These are phyloP conservation scores for Oehlia diaphana DNA, from an alignment of 192 early-diverging fungal genomes.

Conservation along the genomic window DNA sequence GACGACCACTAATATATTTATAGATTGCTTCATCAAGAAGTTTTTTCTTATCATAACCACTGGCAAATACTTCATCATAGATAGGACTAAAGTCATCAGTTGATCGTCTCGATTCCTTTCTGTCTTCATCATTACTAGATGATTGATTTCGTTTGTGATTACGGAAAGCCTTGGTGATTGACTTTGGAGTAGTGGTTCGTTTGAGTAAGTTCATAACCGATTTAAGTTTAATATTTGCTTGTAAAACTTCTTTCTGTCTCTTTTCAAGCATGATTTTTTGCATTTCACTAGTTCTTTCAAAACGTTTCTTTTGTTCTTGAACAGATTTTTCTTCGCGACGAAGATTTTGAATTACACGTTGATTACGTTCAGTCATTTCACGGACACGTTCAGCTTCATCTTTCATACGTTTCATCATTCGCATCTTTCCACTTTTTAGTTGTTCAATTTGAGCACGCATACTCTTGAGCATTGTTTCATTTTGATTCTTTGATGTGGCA, in stretches of 20 bases:
- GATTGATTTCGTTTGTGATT: constrained; percentile 15
- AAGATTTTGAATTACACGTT: constrained; percentile 59
- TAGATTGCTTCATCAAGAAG: constrained; percentile 54
- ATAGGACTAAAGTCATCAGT: constrained; percentile 2
- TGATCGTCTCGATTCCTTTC: constrained; percentile 28
- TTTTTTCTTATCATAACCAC: constrained; percentile 42
- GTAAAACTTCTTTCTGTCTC: constrained; percentile 35
- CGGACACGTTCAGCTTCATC: constrained; percentile 41
- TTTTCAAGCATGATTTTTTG: constrained; percentile 61
- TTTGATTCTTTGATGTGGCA: constrained; percentile 48
- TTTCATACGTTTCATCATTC: constrained; percentile 74
- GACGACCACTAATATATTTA: constrained; percentile 51
- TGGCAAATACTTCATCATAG: constrained; percentile 16
- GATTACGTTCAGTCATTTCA: constrained; percentile 40
- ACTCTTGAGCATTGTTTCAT: constrained; percentile 61
- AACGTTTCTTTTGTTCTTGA: constrained; percentile 46
- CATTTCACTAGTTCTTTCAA: constrained; percentile 54
- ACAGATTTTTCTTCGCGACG: constrained; percentile 57
- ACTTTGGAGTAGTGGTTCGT: constrained; percentile 48
- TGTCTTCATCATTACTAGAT: constrained; percentile 11
- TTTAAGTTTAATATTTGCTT: constrained; percentile 37
- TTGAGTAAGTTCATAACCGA: constrained; percentile 51
- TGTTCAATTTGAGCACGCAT: constrained; percentile 68
- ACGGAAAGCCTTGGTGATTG: constrained; percentile 43
- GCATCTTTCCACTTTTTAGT: constrained; percentile 74